Percentiles rank a stretch among this genome's conserved stretches.
These are phyloP conservation scores for Ensete glaucum DNA, from an alignment of 176 grass and related monocot species.

Conservation along the genomic window DNA sequence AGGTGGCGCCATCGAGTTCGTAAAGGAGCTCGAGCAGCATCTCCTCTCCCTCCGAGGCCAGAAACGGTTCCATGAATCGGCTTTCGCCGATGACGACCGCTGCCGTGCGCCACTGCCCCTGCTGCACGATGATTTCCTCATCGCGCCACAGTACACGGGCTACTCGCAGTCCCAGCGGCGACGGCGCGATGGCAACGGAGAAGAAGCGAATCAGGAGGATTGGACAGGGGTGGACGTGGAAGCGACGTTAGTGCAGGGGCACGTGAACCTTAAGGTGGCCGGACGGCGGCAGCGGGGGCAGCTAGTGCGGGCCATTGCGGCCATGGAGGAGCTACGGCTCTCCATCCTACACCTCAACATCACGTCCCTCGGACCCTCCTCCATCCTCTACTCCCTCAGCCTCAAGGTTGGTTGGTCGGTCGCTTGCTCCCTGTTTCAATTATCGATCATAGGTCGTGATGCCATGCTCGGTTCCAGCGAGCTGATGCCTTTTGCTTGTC, in stretches of 20 bases:
- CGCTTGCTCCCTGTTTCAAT: no score
- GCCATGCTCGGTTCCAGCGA: not conserved
- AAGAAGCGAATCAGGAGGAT: conserved; percentile 11
- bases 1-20: conserved; percentile 81
- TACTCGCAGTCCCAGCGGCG: conserved; percentile 31
- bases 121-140: conserved; percentile 47
- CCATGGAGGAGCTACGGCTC: conserved; percentile 68
- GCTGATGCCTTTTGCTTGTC: not conserved
- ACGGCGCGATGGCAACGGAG: conserved; percentile 36
- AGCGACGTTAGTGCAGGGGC: conserved; percentile 48
- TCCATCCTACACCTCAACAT: conserved; percentile 77
- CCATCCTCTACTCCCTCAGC: conserved; percentile 79
- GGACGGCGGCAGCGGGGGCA: conserved; percentile 41
- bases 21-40: conserved; percentile 90
- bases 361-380: conserved; percentile 39
- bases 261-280: conserved; percentile 69
- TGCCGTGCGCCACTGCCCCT: not conserved
- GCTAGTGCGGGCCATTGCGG: conserved; percentile 44
- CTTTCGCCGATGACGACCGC: not conserved
- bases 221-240: conserved; percentile 20
- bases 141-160: conserved; percentile 82
- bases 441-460: no score
- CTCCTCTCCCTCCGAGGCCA: conserved; percentile 57
- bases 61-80: conserved; percentile 11
- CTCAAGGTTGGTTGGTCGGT: conserved; percentile 59